phyloP scores from a whole-genome alignment of 2,329 filamentous ascomycete species.

The Calonectria ilicicola region DNA sequence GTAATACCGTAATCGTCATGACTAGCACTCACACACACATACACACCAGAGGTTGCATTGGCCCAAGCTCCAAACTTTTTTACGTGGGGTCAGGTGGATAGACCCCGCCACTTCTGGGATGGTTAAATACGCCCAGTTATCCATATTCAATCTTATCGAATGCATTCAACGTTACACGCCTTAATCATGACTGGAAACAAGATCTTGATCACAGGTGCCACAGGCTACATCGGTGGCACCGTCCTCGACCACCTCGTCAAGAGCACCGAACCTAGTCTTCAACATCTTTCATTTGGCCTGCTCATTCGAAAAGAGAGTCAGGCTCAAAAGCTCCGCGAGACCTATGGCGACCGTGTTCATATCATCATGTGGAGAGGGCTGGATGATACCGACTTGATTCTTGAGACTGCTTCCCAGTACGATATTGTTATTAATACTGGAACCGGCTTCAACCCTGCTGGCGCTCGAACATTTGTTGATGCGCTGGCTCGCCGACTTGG shows the following conservation, averaged over 20 bases:
- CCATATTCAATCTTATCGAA: background rate
- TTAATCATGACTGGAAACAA: conserved; percentile 7
- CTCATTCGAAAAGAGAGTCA: background rate
- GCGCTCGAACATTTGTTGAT: conserved; percentile 11
- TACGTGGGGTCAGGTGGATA: background rate
- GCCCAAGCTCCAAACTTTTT: background rate
- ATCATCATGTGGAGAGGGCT: conserved; percentile 19
- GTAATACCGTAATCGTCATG: background rate
- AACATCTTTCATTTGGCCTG: conserved; percentile 2
- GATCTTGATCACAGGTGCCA: conserved; percentile 17
- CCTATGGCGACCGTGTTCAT: conserved; percentile 18
- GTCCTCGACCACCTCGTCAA: conserved; percentile 17
- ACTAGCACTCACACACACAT: too few species aligned
- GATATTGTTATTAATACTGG: conserved; percentile 20
- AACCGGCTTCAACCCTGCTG: conserved; percentile 8
- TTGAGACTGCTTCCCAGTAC: conserved; percentile 14
- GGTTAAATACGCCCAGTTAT: background rate
- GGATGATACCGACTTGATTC: conserved; percentile 6
- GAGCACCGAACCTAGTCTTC: background rate
- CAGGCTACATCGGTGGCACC: conserved; percentile 23
- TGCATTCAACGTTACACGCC: background rate
- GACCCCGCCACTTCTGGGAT: background rate
- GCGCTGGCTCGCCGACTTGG: conserved; percentile 12
- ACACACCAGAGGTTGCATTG: too few species aligned
- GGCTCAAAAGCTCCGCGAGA: background rate